A percentile compares a stretch with the other conserved stretches of the same genome.
These are phyloP conservation scores for Yueomyces sp. DNA, from an alignment of 805 yeast species.

Conservation along the genomic window DNA sequence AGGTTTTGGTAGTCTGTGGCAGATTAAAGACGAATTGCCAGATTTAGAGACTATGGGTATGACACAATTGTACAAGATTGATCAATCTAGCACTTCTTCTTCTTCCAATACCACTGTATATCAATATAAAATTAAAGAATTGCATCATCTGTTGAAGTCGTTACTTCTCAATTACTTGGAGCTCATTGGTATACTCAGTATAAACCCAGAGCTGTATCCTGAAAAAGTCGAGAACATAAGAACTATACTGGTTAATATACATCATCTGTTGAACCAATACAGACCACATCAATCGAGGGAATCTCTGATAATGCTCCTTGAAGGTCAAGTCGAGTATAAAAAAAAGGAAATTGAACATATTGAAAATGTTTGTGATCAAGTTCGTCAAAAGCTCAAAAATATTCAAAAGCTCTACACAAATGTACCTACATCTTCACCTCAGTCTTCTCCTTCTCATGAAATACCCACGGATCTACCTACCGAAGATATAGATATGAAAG, in stretches of 20 bases:
- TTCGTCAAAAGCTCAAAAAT: slow-evolving; percentile 25
- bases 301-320: slow-evolving; percentile 60
- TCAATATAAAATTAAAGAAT: slow-evolving; percentile 45
- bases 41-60: slow-evolving; percentile 67
- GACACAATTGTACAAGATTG: slow-evolving; percentile 46
- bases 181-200: slow-evolving; percentile 61
- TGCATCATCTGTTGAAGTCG: slow-evolving; percentile 70
- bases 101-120: slow-evolving; percentile 17
- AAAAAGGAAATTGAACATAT: slow-evolving; percentile 36
- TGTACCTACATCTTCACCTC: neutral
- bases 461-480: neutral
- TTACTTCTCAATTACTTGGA: slow-evolving; percentile 70
- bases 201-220: slow-evolving; percentile 53
- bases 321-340: slow-evolving; percentile 56
- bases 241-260: slow-evolving; percentile 72
- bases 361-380: slow-evolving; percentile 28
- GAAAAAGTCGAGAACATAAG: slow-evolving; percentile 67
- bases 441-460: neutral
- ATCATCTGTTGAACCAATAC: slow-evolving; percentile 82
- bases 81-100: slow-evolving; percentile 8
- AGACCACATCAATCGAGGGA: slow-evolving; percentile 94
- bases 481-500: neutral
- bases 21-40: slow-evolving; percentile 58
- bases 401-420: neutral
- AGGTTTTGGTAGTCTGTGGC: slow-evolving; percentile 88